Percentiles rank a stretch among this genome's conserved stretches.
Conservation (phyloP, 192 early-diverging fungal species). For the Coemansia sp. region DNA sequence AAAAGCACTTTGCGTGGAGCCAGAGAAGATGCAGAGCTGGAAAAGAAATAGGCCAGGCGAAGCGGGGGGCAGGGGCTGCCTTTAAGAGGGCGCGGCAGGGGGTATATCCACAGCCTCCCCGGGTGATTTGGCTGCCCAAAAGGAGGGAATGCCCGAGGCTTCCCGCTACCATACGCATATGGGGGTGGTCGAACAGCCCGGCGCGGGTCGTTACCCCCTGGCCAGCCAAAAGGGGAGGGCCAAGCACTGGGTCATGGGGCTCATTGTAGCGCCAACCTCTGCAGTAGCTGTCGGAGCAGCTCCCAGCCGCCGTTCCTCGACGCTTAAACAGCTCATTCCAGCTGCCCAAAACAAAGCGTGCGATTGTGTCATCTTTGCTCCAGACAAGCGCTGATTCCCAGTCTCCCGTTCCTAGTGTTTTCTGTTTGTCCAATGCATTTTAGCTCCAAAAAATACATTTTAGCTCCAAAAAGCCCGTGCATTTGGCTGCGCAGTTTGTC, state of each 20-base stretch:
- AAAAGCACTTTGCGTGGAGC: neutral
- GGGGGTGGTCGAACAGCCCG: conserved; percentile 4
- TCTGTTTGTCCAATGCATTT: no score
- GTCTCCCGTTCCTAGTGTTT: neutral
- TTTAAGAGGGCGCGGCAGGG: conserved; percentile 1
- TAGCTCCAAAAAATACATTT: no score
- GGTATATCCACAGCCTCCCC: conserved; percentile 15
- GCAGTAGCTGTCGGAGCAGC: conserved; percentile 24
- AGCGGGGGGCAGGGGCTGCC: neutral
- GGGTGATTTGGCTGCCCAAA: conserved; percentile 55
- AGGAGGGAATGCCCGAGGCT: conserved; percentile 41
- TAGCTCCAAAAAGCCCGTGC: no score
- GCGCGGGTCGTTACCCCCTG: neutral
- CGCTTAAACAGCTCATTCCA: neutral
- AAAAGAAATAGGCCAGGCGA: neutral
- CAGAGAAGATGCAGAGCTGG: conserved; percentile 2
- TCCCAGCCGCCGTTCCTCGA: neutral
- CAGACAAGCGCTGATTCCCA: neutral
- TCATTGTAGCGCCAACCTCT: conserved; percentile 12
- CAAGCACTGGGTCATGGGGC: conserved; percentile 6
- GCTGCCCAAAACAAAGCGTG: neutral
- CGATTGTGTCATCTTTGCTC: neutral
- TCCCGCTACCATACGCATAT: conserved; percentile 15
- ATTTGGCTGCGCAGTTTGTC: no score
- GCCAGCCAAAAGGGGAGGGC: neutral